These are phyloP conservation scores for Verticillium alfalfae DNA, from an alignment of 2,329 filamentous ascomycete genomes.

Conservation along the genomic window DNA sequence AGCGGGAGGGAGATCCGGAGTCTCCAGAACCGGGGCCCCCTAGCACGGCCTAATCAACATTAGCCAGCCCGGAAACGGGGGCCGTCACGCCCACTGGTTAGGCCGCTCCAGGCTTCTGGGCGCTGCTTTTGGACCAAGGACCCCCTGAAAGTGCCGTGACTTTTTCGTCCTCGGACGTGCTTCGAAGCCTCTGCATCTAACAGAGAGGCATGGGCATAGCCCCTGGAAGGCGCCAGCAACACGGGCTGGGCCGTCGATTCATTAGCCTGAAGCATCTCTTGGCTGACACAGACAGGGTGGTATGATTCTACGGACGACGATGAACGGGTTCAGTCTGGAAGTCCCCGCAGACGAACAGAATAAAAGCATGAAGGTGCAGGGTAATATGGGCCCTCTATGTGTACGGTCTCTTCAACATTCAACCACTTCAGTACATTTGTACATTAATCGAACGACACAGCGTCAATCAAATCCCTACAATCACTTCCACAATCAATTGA, in stretches of 20 bases:
- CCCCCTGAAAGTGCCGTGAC: not conserved
- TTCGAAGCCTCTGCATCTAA: not conserved
- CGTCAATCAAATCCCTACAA: not conserved
- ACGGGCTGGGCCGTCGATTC: not conserved
- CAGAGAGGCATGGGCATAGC: slow-evolving; percentile 1
- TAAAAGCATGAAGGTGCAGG: not conserved
- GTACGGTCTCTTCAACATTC: too few relatives aligned
- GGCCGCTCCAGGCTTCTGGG: not conserved
- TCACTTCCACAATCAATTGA: not conserved
- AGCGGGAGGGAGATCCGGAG: not conserved
- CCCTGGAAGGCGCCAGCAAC: not conserved
- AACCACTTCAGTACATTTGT: not conserved
- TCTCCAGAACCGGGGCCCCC: not conserved
- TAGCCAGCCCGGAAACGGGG: not conserved
- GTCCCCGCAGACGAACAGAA: not conserved
- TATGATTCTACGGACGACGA: not conserved
- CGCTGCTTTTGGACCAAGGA: not conserved
- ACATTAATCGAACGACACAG: not conserved
- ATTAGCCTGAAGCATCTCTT: not conserved
- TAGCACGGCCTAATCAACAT: not conserved
- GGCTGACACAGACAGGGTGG: not conserved
- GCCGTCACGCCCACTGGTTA: not conserved
- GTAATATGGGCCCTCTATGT: not conserved
- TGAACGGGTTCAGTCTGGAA: not conserved
- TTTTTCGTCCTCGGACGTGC: not conserved